Base-by-base conservation (phyloP, 1,284 basidiomycete genomes). In the Cystobasidium slooffiae region DNA sequence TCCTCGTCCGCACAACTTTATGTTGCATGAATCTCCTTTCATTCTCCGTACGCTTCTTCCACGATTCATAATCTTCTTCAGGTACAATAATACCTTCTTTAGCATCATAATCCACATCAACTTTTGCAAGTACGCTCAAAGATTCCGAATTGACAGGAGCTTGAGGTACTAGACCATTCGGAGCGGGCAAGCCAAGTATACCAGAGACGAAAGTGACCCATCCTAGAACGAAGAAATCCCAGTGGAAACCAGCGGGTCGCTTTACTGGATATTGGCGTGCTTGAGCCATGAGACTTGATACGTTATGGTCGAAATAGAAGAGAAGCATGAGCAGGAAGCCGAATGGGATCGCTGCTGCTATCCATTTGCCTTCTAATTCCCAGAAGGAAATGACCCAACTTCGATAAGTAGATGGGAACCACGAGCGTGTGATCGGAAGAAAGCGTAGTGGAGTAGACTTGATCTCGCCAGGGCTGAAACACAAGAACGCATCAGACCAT, bases 101-200 rank as follows among this genome's bases (percentile, higher is more conserved):
- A 39, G 67, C 75, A 49, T 74, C 76, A 58, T 70, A 76, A 12
- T 74, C 68, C 10, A 75, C 75, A 12, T 67, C 67, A 14, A 75
- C 76, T 49, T 78, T 82, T 39, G 90, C 88, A 86, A 92, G 89
- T 51, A 96, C 86, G 18, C 91, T 85, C 0, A 99, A 87, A 7
- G 93, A 91, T 14, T 88, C 88, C 0, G 95, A 97, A 80, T 97
- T 94, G 31, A 97, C 91, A 0, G 95, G 96, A 0, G 96, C 95
- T 83, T 98, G 96, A 0, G 95, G 95, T 62, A 99, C 97, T 24
- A 96, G 86, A 3, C 94, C 95, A 79, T 98, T 97, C 0, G 95
- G 95, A 0, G 95, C 94, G 0, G 95, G 94, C 3, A 97, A 76
- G 18, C 95, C 95, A 2, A 99, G 85, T 20, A 98, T 84, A 0